Conservation (phyloP, 768 basidiomycete species). For the Suillus bovinus region DNA sequence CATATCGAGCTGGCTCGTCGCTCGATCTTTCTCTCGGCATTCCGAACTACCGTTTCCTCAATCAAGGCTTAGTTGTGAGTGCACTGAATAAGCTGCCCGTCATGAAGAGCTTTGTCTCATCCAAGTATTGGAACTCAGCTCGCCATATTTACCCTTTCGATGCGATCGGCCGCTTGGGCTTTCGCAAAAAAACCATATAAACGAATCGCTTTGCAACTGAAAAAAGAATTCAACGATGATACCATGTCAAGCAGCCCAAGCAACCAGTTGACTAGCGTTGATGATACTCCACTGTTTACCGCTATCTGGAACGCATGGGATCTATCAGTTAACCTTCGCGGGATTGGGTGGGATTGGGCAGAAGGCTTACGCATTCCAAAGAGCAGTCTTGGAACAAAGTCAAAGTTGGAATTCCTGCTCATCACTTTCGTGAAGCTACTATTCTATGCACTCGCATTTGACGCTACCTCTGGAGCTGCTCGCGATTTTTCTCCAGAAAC, state of each 20-base stretch:
- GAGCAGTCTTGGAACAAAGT: slow-evolving; percentile 15
- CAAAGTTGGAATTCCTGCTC: slow-evolving; percentile 18
- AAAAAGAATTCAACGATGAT: background rate
- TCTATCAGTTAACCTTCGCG: slow-evolving; percentile 24
- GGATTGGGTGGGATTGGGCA: slow-evolving; percentile 27
- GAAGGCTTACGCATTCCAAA: slow-evolving; percentile 16
- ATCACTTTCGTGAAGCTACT: slow-evolving; percentile 9
- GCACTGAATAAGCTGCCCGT: background rate
- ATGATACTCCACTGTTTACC: background rate
- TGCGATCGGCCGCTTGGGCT: slow-evolving; percentile 28
- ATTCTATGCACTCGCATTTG: slow-evolving; percentile 13
- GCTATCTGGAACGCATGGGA: slow-evolving; percentile 29
- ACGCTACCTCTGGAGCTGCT: slow-evolving; percentile 12
- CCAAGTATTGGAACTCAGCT: slow-evolving; percentile 17
- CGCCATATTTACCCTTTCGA: slow-evolving; percentile 22
- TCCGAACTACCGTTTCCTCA: slow-evolving; percentile 17
- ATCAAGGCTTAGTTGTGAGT: slow-evolving; percentile 26
- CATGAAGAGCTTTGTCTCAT: slow-evolving; percentile 7
- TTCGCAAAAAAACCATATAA: slow-evolving; percentile 12
- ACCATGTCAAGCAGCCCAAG: background rate
- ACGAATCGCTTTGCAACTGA: background rate
- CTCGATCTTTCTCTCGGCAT: slow-evolving; percentile 25
- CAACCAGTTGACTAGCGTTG: background rate
- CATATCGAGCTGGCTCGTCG: slow-evolving; percentile 39
- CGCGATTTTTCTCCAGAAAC: slow-evolving; percentile 40